phyloP scores from a whole-genome alignment of 768 basidiomycete genomes.

The Nevesoporus exiguus region DNA sequence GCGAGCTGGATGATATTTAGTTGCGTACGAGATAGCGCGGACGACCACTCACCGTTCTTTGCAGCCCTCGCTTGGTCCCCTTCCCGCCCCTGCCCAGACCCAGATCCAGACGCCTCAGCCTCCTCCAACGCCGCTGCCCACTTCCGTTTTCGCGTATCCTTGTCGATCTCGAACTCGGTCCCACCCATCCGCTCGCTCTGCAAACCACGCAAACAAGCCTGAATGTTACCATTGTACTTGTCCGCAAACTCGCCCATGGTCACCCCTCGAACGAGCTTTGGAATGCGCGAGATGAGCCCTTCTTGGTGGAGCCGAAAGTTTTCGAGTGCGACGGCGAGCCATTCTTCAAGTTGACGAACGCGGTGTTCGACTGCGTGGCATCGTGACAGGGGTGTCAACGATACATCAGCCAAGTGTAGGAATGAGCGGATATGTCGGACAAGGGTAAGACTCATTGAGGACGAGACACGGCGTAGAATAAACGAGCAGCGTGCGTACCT shows the following conservation, averaged over 20 bases:
- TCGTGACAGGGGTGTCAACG: background rate
- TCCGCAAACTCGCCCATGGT: constrained; percentile 75
- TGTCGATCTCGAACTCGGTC: constrained; percentile 56
- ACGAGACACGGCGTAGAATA: background rate
- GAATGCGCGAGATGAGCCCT: constrained; percentile 68
- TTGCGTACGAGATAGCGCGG: background rate
- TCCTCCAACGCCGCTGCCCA: constrained; percentile 67
- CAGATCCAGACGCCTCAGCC: constrained; percentile 39
- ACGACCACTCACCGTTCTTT: constrained; percentile 51
- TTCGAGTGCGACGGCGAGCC: constrained; percentile 69
- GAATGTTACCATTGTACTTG: constrained; percentile 74
- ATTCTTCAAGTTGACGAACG: constrained; percentile 68
- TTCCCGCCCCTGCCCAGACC: background rate
- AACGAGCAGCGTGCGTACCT: constrained; percentile 40
- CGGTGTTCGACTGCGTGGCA: constrained; percentile 61
- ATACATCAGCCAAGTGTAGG: background rate
- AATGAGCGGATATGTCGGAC: no score
- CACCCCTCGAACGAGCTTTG: constrained; percentile 67
- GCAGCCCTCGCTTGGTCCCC: constrained; percentile 36
- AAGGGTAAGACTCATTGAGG: background rate
- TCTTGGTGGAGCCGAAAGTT: constrained; percentile 76
- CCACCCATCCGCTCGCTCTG: constrained; percentile 61
- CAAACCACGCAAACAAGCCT: constrained; percentile 63
- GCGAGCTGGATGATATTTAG: constrained; percentile 36
- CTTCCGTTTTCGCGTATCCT: constrained; percentile 70